Evolutionary conservation across 257 asterid genomes (phyloP).

Genomic region (Capsicum baccatum): DNA sequence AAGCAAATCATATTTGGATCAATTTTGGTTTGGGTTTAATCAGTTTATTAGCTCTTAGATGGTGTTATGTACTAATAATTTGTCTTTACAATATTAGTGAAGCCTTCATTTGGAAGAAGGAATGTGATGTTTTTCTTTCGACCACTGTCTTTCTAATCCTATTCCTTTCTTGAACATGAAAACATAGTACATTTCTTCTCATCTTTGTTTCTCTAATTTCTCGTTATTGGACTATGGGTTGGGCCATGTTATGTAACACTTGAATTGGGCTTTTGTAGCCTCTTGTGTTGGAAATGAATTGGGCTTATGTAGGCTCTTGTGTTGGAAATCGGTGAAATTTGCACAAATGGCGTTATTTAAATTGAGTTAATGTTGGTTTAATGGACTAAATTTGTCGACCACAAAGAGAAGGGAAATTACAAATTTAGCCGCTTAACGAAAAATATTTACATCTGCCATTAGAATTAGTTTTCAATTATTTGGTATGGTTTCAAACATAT

Average conservation of each 20-base stretch:
- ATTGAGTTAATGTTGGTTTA: not conserved
- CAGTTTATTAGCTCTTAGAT: slow-evolving; percentile 21
- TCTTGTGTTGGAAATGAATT: not conserved
- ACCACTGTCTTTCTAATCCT: slow-evolving; percentile 34
- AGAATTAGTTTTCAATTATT: too few relatives aligned
- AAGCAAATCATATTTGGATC: slow-evolving; percentile 16
- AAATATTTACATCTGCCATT: too few relatives aligned
- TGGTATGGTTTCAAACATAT: too few relatives aligned
- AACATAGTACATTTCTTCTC: not conserved
- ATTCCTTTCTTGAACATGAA: slow-evolving; percentile 59
- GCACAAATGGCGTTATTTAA: not conserved
- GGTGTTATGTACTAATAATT: not conserved
- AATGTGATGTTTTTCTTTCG: slow-evolving; percentile 53
- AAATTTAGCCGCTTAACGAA: too few relatives aligned
- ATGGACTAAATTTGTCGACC: not conserved
- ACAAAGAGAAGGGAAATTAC: too few relatives aligned
- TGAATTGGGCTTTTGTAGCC: not conserved
- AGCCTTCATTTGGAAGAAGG: slow-evolving; percentile 33
- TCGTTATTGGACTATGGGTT: not conserved
- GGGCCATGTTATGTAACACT: not conserved
- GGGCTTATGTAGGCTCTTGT: not conserved
- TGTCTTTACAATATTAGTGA: not conserved
- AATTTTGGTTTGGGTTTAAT: slow-evolving; percentile 32
- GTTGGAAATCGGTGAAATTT: too few relatives aligned
- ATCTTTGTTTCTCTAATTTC: too few relatives aligned